Evolutionary conservation across 495 filamentous ascomycete species (phyloP), one percentile per base, ranked within the genome.

Genomic region (Penicillium antarcticum): DNA sequence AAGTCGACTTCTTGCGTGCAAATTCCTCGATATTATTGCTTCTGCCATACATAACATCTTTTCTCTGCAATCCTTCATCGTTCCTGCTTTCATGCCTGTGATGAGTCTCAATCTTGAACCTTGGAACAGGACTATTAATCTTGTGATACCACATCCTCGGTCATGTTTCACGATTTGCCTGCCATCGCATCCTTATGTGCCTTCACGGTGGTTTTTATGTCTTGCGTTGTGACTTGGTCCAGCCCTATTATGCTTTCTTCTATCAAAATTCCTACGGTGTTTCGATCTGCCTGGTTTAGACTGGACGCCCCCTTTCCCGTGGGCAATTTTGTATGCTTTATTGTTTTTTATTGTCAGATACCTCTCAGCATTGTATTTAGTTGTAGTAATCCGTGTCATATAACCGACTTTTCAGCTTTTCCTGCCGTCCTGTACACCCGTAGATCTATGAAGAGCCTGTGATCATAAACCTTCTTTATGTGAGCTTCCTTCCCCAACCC

Each of bases 341-440:
- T 18, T 49, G 16, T 55, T 19, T 23, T 45, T 50, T 50, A 43
- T 56, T 58, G 58, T 60, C 64, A 70, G 69, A 73, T 74, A 74
- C 68, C 71, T 74, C 66, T 65, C 57, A 60, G 56, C 51, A 47
- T 62, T 70, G 66, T 72, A 72, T 49, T 59, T 67, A 67, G 49
- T 34, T 61, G 48, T 68, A 60, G 51, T 68, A 60, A 63, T 55
- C 29, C 36, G 48, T 55, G 56, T 61, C 48, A 51, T 16, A 64
- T 60, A 58, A 55, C 58, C 36, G 13, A 54, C 47, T 23, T 14
- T 14, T 10, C 17, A 48, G 18, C 31, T 11, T 39, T 43, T 11
- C 45, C 34, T 11, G 5, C 32, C 8, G 2, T 10, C 26, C 5
- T 29, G 8, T 29, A 29, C 26, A 29, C 26, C 26, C 26, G 9